Percentiles rank a stretch among this genome's conserved stretches.
Conservation (phyloP, 139 green algal genomes). For the Closterium sp. region DNA sequence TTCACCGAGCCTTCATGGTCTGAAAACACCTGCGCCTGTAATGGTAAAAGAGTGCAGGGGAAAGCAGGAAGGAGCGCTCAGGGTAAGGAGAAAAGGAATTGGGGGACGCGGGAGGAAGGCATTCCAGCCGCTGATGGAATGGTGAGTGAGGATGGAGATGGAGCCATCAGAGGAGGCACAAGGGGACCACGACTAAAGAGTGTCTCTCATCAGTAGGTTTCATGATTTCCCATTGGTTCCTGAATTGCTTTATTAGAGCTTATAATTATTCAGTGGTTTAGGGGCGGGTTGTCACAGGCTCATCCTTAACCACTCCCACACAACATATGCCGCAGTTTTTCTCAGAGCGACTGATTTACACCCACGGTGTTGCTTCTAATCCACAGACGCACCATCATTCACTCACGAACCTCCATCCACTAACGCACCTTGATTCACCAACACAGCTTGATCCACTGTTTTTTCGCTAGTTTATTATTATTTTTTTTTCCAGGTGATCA, state of each 20-base stretch:
- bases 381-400: too few species aligned
- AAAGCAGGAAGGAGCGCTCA: background rate
- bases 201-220: too few species aligned
- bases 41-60: background rate
- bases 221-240: background rate
- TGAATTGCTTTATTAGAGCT: background rate
- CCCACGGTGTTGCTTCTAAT: background rate
- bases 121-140: slow-evolving; percentile 2
- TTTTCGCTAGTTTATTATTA: slow-evolving; percentile 68
- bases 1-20: slow-evolving; percentile 85
- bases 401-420: background rate
- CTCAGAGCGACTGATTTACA: background rate
- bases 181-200: too few species aligned
- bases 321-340: background rate
- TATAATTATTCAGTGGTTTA: too few species aligned
- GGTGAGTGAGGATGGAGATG: slow-evolving; percentile 68
- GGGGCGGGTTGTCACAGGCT: too few species aligned
- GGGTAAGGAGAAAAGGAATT: slow-evolving; percentile 46
- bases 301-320: background rate
- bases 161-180: slow-evolving; percentile 80
- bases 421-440: too few species aligned
- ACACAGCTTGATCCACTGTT: too few species aligned
- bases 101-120: slow-evolving; percentile 19
- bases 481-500: slow-evolving; percentile 96
- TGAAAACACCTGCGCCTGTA: slow-evolving; percentile 55